Evolutionary conservation across 805 yeast genomes (phyloP).

Genomic region (Hanseniaspora hatyaiensis): DNA sequence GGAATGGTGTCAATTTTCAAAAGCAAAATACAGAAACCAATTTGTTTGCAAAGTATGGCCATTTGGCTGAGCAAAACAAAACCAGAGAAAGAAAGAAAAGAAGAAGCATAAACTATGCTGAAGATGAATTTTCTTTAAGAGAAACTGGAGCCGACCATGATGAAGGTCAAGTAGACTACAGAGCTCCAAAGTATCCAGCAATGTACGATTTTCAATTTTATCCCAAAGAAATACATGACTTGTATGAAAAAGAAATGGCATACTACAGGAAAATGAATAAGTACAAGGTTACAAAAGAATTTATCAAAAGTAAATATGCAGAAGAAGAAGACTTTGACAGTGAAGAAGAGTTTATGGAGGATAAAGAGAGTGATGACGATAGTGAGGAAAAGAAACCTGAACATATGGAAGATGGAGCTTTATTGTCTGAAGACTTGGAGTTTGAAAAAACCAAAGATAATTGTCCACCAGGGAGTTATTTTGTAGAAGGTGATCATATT

Average conservation of each 20-base stretch:
- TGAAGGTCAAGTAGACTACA: slow-evolving; percentile 20
- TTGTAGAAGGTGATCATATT: slow-evolving; percentile 15
- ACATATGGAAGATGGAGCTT: background rate
- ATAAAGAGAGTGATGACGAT: slow-evolving; percentile 17
- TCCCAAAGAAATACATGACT: slow-evolving; percentile 40
- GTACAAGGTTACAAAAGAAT: slow-evolving; percentile 47
- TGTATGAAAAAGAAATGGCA: slow-evolving; percentile 54
- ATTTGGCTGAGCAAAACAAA: slow-evolving; percentile 43
- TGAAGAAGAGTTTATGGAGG: slow-evolving; percentile 17
- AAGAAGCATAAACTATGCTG: slow-evolving; percentile 63
- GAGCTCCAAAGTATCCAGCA: slow-evolving; percentile 52
- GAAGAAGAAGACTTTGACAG: slow-evolving; percentile 20
- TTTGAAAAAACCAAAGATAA: background rate
- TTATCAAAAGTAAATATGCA: slow-evolving; percentile 44
- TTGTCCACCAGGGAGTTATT: slow-evolving; percentile 2
- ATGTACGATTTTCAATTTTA: slow-evolving; percentile 68
- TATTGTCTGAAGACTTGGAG: background rate
- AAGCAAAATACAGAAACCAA: slow-evolving; percentile 31
- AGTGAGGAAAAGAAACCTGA: slow-evolving; percentile 3
- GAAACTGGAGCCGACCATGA: too few species aligned
- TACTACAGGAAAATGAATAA: slow-evolving; percentile 50
- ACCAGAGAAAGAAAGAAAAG: slow-evolving; percentile 49
- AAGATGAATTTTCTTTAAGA: slow-evolving; percentile 69
- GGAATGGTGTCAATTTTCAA: slow-evolving; percentile 76
- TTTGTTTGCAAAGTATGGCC: slow-evolving; percentile 16